phyloP scores from a whole-genome alignment of 2,329 filamentous ascomycete genomes.

The Xenosphaeropsis pyriputrescens region DNA sequence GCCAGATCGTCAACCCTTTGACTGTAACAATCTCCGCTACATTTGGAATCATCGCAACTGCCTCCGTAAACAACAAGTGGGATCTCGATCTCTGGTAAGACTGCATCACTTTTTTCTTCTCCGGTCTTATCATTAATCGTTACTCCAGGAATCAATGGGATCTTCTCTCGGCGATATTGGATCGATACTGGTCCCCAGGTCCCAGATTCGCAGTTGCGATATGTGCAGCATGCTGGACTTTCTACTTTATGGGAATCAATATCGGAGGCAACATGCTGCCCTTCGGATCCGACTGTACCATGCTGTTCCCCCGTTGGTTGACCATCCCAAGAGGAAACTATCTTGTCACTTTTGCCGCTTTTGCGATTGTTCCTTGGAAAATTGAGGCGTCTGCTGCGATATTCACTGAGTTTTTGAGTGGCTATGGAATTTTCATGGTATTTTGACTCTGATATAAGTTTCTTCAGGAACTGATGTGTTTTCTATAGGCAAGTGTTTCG shows the following conservation, averaged over 20 bases:
- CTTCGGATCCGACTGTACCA: slow-evolving; percentile 3
- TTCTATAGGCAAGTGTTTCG: slow-evolving; percentile 2
- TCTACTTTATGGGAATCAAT: slow-evolving; percentile 5
- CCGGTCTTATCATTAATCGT: no score
- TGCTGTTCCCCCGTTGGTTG: slow-evolving; percentile 4
- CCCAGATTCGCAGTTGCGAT: slow-evolving; percentile 4
- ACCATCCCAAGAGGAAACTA: slow-evolving; percentile 6
- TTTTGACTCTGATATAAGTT: no score
- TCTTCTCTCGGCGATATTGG: slow-evolving; percentile 3
- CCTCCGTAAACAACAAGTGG: slow-evolving; percentile 25
- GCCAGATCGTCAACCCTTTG: slow-evolving; percentile 18
- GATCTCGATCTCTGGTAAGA: slow-evolving; percentile 10
- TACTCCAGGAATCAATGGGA: slow-evolving; percentile 4
- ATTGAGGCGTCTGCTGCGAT: slow-evolving; percentile 3
- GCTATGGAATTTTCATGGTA: slow-evolving; percentile 10
- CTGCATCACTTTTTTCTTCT: no score
- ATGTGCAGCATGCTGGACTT: slow-evolving; percentile 1
- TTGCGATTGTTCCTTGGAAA: slow-evolving; percentile 7
- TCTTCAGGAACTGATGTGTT: not conserved
- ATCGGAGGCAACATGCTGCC: slow-evolving; percentile 6
- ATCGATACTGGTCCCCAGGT: slow-evolving; percentile 1
- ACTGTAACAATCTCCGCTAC: slow-evolving; percentile 23
- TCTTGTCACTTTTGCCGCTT: slow-evolving; percentile 7
- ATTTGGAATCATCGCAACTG: slow-evolving; percentile 25
- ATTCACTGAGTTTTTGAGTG: slow-evolving; percentile 6